phyloP scores from a whole-genome alignment of 2,329 filamentous ascomycete genomes.

The Stylonectria norvegica region DNA sequence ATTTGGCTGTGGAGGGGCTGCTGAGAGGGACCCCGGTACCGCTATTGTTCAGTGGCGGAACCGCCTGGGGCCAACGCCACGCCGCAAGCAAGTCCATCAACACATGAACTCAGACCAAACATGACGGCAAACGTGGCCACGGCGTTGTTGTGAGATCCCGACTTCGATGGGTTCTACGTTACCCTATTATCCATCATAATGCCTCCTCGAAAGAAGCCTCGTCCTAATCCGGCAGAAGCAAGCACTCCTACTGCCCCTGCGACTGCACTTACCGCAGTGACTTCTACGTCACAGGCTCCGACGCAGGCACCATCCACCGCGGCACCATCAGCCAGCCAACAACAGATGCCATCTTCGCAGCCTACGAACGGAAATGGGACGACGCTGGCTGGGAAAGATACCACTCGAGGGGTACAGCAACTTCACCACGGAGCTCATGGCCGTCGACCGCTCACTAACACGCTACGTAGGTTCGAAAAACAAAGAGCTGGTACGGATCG shows the following conservation, averaged over 20 bases:
- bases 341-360: conserved; percentile 14
- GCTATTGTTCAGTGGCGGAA: conserved; percentile 1
- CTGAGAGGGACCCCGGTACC: conserved; percentile 6
- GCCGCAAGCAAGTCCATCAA: conserved; percentile 17
- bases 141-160: conserved; percentile 1
- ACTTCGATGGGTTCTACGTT: conserved; percentile 10
- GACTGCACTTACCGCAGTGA: conserved; percentile 11
- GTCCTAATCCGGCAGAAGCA: conserved; percentile 27
- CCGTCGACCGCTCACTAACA: not conserved
- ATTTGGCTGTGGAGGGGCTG: conserved; percentile 6
- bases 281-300: conserved; percentile 29
- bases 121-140: conserved; percentile 8
- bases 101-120: conserved; percentile 16
- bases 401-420: conserved; percentile 14
- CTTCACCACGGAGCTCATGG: not conserved
- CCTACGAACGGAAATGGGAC: conserved; percentile 11
- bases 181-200: conserved; percentile 19
- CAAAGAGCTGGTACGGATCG: conserved; percentile 61
- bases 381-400: conserved; percentile 7
- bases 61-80: conserved; percentile 3
- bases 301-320: conserved; percentile 20
- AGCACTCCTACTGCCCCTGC: conserved; percentile 13
- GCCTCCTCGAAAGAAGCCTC: conserved; percentile 34
- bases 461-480: conserved; percentile 45
- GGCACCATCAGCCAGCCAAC: conserved; percentile 11